Evolutionary conservation across 768 basidiomycete species (phyloP).

Genomic region (Phanerodontia chrysosporium): DNA sequence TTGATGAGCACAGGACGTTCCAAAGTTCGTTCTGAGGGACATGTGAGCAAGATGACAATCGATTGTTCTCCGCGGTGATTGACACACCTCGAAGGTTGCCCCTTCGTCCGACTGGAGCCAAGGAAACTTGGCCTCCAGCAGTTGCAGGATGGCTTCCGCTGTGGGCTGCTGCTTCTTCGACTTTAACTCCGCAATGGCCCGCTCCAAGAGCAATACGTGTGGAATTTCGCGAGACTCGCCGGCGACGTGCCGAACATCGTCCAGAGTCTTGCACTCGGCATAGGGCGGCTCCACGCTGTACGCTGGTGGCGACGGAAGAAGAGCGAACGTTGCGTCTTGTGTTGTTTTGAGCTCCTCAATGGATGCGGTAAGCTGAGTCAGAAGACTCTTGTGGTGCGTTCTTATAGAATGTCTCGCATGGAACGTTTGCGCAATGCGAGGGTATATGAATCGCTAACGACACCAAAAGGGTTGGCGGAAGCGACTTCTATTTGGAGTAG

Average conservation of each 20-base stretch:
- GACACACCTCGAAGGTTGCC: slow-evolving; percentile 48
- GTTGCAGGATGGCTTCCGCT: slow-evolving; percentile 55
- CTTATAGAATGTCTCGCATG: slow-evolving; percentile 59
- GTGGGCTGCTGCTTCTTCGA: slow-evolving; percentile 38
- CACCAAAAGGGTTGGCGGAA: background rate
- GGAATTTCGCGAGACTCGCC: slow-evolving; percentile 33
- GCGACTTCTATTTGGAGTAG: slow-evolving; percentile 7
- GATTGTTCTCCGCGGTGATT: background rate
- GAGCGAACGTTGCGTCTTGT: slow-evolving; percentile 51
- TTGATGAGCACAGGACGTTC: slow-evolving; percentile 51
- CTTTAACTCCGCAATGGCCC: slow-evolving; percentile 49
- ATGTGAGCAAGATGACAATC: background rate
- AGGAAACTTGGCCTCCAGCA: slow-evolving; percentile 52
- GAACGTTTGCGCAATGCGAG: slow-evolving; percentile 54
- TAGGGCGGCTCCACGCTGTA: slow-evolving; percentile 46
- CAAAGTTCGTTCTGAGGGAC: slow-evolving; percentile 46
- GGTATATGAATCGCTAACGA: slow-evolving; percentile 61
- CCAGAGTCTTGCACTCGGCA: slow-evolving; percentile 41
- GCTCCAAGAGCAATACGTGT: slow-evolving; percentile 56
- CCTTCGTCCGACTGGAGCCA: slow-evolving; percentile 56
- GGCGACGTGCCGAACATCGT: slow-evolving; percentile 30
- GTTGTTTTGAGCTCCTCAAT: slow-evolving; percentile 50
- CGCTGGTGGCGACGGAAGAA: slow-evolving; percentile 51
- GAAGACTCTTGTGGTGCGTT: slow-evolving; percentile 53
- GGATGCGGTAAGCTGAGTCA: slow-evolving; percentile 52